Percentiles rank a stretch among this genome's conserved stretches.
Conservation (phyloP, 305 asterid genomes). For the Plantago rigida region DNA sequence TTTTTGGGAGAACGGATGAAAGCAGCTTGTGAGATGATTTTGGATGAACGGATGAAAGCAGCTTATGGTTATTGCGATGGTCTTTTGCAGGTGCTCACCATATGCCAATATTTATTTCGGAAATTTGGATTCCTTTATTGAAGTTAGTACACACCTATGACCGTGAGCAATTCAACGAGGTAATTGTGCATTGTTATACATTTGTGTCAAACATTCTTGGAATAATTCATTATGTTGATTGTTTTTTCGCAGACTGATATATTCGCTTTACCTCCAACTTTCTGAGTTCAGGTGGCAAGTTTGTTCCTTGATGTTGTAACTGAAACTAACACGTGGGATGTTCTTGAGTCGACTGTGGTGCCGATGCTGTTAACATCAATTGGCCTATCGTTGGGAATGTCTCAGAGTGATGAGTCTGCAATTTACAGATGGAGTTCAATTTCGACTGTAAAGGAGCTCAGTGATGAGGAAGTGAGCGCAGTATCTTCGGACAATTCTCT, state of each 20-base stretch:
- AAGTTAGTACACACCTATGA: slow-evolving; percentile 46
- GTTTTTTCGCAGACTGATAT: slow-evolving; percentile 19
- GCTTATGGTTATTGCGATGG: not conserved
- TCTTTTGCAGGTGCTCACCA: slow-evolving; percentile 42
- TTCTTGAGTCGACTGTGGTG: slow-evolving; percentile 55
- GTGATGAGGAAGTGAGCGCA: slow-evolving; percentile 26
- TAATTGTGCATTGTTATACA: slow-evolving; percentile 26
- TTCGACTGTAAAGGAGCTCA: slow-evolving; percentile 27
- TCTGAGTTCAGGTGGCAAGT: slow-evolving; percentile 50
- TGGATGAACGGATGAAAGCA: slow-evolving; percentile 6
- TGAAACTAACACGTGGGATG: slow-evolving; percentile 66
- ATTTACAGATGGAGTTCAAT: slow-evolving; percentile 45
- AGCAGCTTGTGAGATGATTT: not conserved
- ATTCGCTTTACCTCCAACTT: slow-evolving; percentile 13
- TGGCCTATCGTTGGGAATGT: slow-evolving; percentile 59
- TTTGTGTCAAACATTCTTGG: slow-evolving; percentile 13
- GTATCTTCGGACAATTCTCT: slow-evolving; percentile 29
- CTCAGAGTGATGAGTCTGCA: slow-evolving; percentile 46
- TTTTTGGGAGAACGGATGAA: not conserved
- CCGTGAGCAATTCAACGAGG: slow-evolving; percentile 56
- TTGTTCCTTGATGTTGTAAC: slow-evolving; percentile 52
- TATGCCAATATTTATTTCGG: slow-evolving; percentile 54
- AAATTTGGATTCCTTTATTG: slow-evolving; percentile 59
- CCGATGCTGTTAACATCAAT: slow-evolving; percentile 64
- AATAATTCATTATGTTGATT: slow-evolving; percentile 8